Conservation (phyloP, 1,284 basidiomycete genomes). For the Mycosarcoma maydis region DNA sequence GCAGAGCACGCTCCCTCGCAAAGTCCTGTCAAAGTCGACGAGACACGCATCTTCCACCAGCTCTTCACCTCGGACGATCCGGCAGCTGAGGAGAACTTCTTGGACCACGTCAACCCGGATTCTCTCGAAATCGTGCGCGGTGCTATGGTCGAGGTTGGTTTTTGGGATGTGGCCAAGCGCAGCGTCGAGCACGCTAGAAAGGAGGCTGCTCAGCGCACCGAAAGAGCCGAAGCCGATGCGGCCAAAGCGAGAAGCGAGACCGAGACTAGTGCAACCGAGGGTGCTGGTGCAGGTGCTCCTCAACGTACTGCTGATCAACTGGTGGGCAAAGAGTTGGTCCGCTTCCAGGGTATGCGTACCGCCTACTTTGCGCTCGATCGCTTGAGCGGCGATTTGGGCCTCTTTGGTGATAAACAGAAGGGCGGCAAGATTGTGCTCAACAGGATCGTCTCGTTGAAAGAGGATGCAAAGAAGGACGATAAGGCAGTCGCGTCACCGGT, state of each 20-base stretch:
- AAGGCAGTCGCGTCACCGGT: constrained; percentile 12
- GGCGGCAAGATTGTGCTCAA: constrained; percentile 88
- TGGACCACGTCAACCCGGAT: constrained; percentile 80
- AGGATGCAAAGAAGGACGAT: constrained; percentile 72
- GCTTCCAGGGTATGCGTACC: constrained; percentile 95
- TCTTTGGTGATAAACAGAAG: constrained; percentile 69
- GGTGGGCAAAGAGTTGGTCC: constrained; percentile 88
- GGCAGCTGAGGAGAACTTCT: constrained; percentile 77
- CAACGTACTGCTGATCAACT: constrained; percentile 77
- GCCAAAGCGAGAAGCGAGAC: constrained; percentile 37
- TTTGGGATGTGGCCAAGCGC: constrained; percentile 83
- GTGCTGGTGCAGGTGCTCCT: constrained; percentile 39
- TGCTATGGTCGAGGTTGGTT: constrained; percentile 87
- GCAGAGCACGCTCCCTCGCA: constrained; percentile 81
- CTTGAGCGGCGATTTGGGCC: constrained; percentile 69
- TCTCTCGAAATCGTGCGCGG: constrained; percentile 81
- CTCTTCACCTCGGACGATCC: constrained; percentile 96
- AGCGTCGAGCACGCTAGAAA: constrained; percentile 75
- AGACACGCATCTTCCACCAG: constrained; percentile 90
- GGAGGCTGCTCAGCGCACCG: constrained; percentile 72
- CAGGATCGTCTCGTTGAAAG: constrained; percentile 92
- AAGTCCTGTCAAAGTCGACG: constrained; percentile 84
- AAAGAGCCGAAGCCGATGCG: constrained; percentile 70
- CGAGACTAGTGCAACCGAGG: constrained; percentile 11
- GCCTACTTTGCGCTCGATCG: constrained; percentile 95